phyloP scores from a whole-genome alignment of 176 grass and related monocot species.

The maize (Zea mays) region DNA sequence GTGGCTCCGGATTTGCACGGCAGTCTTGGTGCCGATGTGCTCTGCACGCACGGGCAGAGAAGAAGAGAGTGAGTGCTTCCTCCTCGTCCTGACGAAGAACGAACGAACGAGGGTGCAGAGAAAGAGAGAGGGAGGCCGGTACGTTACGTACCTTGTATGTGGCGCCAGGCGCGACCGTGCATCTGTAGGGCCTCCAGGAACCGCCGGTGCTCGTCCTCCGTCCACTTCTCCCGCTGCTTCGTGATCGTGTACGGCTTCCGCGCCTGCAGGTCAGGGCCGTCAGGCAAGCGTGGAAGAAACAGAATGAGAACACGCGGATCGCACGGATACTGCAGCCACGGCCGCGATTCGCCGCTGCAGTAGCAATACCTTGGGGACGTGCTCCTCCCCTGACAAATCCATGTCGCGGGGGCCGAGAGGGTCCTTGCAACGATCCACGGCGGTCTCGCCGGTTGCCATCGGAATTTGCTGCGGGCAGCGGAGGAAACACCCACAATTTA shows the following conservation, averaged over 20 bases:
- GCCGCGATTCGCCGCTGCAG: not conserved
- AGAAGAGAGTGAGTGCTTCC: not conserved
- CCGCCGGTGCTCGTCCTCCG: slow-evolving; percentile 79
- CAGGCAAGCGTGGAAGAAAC: not conserved
- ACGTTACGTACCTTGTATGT: slow-evolving; percentile 65
- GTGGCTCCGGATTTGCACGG: slow-evolving; percentile 95
- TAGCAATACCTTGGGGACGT: slow-evolving; percentile 55
- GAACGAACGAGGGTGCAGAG: not conserved
- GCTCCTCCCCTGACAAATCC: slow-evolving; percentile 53
- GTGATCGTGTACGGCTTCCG: slow-evolving; percentile 97
- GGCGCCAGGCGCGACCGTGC: slow-evolving; percentile 87
- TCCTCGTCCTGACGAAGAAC: not conserved
- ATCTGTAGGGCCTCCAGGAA: slow-evolving; percentile 88
- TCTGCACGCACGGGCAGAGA: slow-evolving; percentile 44
- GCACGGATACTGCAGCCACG: no score
- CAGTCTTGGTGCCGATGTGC: slow-evolving; percentile 89
- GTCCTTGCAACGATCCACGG: not conserved
- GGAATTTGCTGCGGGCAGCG: slow-evolving; percentile 11
- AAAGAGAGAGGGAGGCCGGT: not conserved
- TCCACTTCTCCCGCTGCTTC: slow-evolving; percentile 95
- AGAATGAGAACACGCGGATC: not conserved
- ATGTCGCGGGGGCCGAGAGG: slow-evolving; percentile 27
- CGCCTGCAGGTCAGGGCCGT: slow-evolving; percentile 46
- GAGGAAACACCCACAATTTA: not conserved
- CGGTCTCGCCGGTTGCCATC: slow-evolving; percentile 30